phyloP scores from a whole-genome alignment of 2,329 filamentous ascomycete species.

The Penicillium sp. region DNA sequence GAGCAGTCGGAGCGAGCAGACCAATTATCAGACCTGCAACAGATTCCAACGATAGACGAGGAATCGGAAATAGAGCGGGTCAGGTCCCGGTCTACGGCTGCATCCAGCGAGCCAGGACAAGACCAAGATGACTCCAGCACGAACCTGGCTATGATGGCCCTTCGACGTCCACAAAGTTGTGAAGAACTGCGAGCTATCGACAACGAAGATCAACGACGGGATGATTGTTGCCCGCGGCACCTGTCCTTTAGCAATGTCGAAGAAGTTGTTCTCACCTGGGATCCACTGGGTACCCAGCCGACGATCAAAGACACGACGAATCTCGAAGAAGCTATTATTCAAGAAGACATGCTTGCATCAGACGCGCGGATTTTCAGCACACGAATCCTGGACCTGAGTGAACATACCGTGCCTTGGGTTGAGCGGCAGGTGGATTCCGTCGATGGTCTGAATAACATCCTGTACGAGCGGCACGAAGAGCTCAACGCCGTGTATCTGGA shows the following conservation, averaged over 20 bases:
- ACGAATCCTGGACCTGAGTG: conserved; percentile 46
- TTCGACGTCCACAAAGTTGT: conserved; percentile 48
- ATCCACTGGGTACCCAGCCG: conserved; percentile 35
- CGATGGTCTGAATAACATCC: conserved; percentile 67
- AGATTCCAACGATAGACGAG: conserved; percentile 33
- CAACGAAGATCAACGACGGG: conserved; percentile 27
- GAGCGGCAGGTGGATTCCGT: conserved; percentile 51
- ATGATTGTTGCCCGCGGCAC: conserved; percentile 48
- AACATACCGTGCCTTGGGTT: conserved; percentile 50
- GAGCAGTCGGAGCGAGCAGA: conserved; percentile 26
- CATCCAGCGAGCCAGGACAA: conserved; percentile 37
- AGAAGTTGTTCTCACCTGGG: conserved; percentile 49
- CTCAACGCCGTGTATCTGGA: conserved; percentile 72
- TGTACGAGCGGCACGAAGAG: conserved; percentile 68
- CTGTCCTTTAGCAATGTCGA: conserved; percentile 57
- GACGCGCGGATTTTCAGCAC: conserved; percentile 45
- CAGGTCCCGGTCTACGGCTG: conserved; percentile 39
- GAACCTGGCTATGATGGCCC: conserved; percentile 37
- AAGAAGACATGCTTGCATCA: conserved; percentile 48
- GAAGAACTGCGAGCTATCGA: conserved; percentile 34
- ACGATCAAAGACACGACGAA: conserved; percentile 43
- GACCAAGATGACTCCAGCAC: conserved; percentile 28
- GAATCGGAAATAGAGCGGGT: conserved; percentile 38
- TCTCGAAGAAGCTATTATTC: conserved; percentile 48
- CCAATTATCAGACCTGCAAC: conserved; percentile 19